Conservation (phyloP, 371 early-diverging fungal genomes). For the Entomophthora muscae region DNA sequence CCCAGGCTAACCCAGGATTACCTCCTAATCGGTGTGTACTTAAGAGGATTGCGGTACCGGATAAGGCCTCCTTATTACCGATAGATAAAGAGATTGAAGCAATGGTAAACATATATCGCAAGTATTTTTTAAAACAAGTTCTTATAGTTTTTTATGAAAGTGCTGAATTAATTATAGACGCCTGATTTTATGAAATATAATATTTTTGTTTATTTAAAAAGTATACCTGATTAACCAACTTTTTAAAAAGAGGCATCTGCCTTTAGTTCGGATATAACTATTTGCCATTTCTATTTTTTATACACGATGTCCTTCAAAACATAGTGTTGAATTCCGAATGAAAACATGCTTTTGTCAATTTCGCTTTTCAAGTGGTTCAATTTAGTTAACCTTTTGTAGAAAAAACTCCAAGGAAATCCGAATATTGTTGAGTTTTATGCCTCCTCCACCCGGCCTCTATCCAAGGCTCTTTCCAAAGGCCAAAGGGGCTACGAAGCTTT, state of each 20-base stretch:
- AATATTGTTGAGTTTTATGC: conserved; percentile 68
- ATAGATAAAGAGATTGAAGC: neutral
- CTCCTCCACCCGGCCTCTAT: conserved; percentile 34
- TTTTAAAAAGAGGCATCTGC: too few species aligned
- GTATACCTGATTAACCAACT: too few species aligned
- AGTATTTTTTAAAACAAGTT: too few species aligned
- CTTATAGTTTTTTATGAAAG: neutral
- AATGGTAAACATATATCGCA: conserved; percentile 9
- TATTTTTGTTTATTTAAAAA: too few species aligned
- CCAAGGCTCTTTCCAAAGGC: too few species aligned
- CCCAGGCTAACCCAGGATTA: neutral
- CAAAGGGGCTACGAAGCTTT: conserved; percentile 52
- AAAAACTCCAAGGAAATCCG: conserved; percentile 51
- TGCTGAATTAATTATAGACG: neutral
- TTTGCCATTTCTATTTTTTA: too few species aligned
- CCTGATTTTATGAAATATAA: too few species aligned
- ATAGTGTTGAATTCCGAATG: too few species aligned
- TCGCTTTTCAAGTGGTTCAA: too few species aligned
- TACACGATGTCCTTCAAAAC: too few species aligned
- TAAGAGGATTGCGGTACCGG: neutral
- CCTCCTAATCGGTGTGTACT: neutral
- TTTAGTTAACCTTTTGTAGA: conserved; percentile 19
- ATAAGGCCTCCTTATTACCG: neutral
- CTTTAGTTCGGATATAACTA: too few species aligned
- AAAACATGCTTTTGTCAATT: neutral